Evolutionary conservation across 2,329 filamentous ascomycete species (phyloP).

Genomic region (Exophiala xenobiotica): DNA sequence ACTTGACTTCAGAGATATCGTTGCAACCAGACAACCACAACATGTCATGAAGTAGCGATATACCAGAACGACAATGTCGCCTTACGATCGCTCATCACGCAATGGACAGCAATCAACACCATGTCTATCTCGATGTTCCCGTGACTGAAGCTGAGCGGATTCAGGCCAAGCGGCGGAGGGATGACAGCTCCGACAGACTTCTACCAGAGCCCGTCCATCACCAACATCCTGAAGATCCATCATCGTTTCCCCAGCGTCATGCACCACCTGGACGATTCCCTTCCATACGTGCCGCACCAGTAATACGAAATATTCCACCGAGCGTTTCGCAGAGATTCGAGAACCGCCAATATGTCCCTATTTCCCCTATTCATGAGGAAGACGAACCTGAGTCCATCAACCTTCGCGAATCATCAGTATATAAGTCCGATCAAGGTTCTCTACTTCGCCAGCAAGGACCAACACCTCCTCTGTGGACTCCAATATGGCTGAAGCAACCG

Average conservation of each 20-base stretch:
- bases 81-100: constrained; percentile 1
- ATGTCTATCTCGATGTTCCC: constrained; percentile 22
- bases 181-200: constrained; percentile 18
- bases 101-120: constrained; percentile 25
- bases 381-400: constrained; percentile 22
- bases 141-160: constrained; percentile 26
- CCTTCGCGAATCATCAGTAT: constrained; percentile 11
- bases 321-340: constrained; percentile 12
- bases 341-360: constrained; percentile 15
- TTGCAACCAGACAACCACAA: not conserved
- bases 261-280: constrained; percentile 20
- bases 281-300: constrained; percentile 16
- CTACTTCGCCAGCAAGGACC: constrained; percentile 12
- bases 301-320: constrained; percentile 5
- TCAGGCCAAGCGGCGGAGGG: constrained; percentile 13
- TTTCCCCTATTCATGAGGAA: constrained; percentile 26
- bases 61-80: constrained; percentile 17
- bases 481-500: constrained; percentile 27
- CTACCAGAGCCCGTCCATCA: constrained; percentile 19
- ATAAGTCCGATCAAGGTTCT: constrained; percentile 7
- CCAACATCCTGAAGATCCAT: constrained; percentile 6
- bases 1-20: not conserved
- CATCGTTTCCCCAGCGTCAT: constrained; percentile 7
- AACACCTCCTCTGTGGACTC: constrained; percentile 26
- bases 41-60: constrained; percentile 14